phyloP scores from a whole-genome alignment of 306 rosid genomes.

The Inga laurina region DNA sequence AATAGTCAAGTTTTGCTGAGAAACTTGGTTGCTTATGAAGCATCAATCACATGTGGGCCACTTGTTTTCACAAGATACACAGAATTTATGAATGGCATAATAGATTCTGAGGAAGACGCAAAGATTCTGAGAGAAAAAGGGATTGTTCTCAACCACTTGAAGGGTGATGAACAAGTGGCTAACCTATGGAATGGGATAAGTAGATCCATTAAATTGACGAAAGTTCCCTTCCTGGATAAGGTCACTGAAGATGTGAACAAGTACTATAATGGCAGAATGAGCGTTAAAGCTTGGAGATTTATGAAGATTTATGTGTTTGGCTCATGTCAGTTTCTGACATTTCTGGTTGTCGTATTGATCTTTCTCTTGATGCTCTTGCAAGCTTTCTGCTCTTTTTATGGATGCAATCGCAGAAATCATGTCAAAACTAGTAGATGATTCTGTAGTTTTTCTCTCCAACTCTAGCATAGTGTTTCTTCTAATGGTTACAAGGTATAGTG shows the following conservation, averaged over 20 bases:
- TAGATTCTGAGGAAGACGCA: slow-evolving; percentile 75
- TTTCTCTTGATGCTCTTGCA: slow-evolving; percentile 55
- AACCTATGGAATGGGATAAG: slow-evolving; percentile 85
- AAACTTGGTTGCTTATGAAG: slow-evolving; percentile 83
- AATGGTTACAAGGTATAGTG: neutral
- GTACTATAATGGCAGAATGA: slow-evolving; percentile 58
- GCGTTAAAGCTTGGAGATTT: slow-evolving; percentile 53
- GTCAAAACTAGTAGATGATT: neutral
- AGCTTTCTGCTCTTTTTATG: slow-evolving; percentile 45
- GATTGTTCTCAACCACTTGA: slow-evolving; percentile 65
- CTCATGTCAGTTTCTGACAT: slow-evolving; percentile 66
- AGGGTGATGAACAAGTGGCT: slow-evolving; percentile 75
- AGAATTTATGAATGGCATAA: slow-evolving; percentile 82
- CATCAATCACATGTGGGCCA: slow-evolving; percentile 62
- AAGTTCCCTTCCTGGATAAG: slow-evolving; percentile 74
- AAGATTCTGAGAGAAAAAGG: slow-evolving; percentile 72
- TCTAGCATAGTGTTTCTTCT: neutral
- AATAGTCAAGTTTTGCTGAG: slow-evolving; percentile 63
- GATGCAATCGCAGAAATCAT: slow-evolving; percentile 19
- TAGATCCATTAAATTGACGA: slow-evolving; percentile 79
- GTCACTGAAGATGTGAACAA: slow-evolving; percentile 80
- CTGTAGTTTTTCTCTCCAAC: neutral
- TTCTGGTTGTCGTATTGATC: slow-evolving; percentile 56
- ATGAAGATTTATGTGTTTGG: slow-evolving; percentile 60
- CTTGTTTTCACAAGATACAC: slow-evolving; percentile 76